Percentiles rank a stretch among this genome's conserved stretches.
Conservation (phyloP, 192 early-diverging fungal species). For the Backusella mclennaniae region DNA sequence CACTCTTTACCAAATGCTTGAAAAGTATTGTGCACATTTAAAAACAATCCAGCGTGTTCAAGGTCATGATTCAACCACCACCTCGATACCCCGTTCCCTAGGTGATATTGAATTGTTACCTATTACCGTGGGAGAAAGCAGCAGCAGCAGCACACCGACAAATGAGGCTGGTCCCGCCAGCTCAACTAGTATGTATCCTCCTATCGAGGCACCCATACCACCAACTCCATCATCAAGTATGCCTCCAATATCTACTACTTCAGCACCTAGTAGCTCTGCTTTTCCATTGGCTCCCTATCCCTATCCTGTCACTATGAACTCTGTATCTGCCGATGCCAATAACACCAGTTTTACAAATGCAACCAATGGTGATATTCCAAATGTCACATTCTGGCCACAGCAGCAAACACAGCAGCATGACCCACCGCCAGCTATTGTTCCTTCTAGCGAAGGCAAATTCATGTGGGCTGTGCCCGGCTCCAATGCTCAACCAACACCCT, state of each 20-base stretch:
- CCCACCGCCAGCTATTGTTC: background rate
- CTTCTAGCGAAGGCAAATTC: conserved; percentile 9
- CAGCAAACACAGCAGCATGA: conserved; percentile 9
- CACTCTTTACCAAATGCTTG: conserved; percentile 50
- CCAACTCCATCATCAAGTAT: background rate
- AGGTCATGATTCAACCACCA: conserved; percentile 12
- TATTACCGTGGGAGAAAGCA: background rate
- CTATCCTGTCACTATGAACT: conserved; percentile 13
- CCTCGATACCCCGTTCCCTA: background rate
- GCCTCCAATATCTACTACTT: background rate
- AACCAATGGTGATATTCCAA: conserved; percentile 9
- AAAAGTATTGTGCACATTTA: conserved; percentile 57
- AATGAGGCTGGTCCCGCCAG: background rate
- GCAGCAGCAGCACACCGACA: background rate
- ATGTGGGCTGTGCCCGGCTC: conserved; percentile 4
- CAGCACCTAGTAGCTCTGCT: background rate
- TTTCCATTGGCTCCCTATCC: conserved; percentile 15
- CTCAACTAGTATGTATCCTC: background rate
- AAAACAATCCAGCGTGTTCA: conserved; percentile 37
- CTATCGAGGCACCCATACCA: background rate
- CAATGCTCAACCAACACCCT: background rate
- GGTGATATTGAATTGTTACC: conserved; percentile 1
- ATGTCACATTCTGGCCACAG: conserved; percentile 14
- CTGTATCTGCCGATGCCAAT: background rate
- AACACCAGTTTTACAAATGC: background rate